Conservation (phyloP, 2,329 filamentous ascomycete species). For the Volutella citrinella region DNA sequence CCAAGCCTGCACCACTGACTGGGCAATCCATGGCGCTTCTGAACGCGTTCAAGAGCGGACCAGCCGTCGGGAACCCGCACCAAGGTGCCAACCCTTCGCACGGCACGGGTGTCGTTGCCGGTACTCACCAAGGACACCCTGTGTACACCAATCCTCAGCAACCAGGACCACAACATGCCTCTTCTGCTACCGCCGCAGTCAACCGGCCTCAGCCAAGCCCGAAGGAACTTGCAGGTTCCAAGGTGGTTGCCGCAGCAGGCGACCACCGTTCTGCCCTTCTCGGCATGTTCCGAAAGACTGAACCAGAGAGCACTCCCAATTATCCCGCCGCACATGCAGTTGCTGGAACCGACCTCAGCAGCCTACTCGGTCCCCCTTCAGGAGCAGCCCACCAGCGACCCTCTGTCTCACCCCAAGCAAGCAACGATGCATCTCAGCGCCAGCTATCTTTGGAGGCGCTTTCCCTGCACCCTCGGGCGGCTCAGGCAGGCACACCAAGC, state of each 20-base stretch:
- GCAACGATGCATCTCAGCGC: conserved; percentile 13
- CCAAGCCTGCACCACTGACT: conserved; percentile 31
- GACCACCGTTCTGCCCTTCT: conserved; percentile 48
- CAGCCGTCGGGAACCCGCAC: conserved; percentile 15
- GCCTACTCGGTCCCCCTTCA: conserved; percentile 14
- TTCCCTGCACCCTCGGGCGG: conserved; percentile 15
- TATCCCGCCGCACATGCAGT: conserved; percentile 9
- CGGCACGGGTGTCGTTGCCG: background rate
- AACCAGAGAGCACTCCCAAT: conserved; percentile 8
- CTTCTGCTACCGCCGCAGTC: conserved; percentile 1
- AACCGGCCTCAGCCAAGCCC: conserved; percentile 21
- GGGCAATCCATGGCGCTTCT: conserved; percentile 43
- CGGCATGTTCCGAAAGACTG: conserved; percentile 50
- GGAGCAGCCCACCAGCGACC: conserved; percentile 8
- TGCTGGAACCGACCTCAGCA: conserved; percentile 18
- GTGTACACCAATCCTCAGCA: too few species aligned
- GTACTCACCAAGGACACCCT: background rate
- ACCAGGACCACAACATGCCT: background rate
- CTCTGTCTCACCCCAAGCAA: conserved; percentile 14
- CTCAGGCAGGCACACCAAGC: conserved; percentile 12
- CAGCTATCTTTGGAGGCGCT: conserved; percentile 18
- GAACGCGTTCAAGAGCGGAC: conserved; percentile 40
- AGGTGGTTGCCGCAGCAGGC: conserved; percentile 18
- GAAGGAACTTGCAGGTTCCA: conserved; percentile 26
- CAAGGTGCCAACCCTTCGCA: conserved; percentile 14